Evolutionary conservation across 805 yeast species (phyloP).

Genomic region (Metschnikowia cubensis): DNA sequence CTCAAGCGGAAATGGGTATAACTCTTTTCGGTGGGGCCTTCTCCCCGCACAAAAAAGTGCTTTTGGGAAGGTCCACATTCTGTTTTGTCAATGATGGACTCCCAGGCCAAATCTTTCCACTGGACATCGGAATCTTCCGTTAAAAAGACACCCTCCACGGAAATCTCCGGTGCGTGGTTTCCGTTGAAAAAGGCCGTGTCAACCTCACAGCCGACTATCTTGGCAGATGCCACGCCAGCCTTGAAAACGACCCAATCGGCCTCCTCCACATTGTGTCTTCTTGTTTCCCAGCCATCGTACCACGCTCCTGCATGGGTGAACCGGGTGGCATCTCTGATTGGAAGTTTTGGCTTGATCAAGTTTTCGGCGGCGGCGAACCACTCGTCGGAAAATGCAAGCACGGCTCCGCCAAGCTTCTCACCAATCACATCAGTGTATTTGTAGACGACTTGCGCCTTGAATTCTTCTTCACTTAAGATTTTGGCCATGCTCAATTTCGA

Average conservation of each 20-base stretch:
- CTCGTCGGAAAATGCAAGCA: slow-evolving; percentile 72
- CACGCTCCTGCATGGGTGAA: slow-evolving; percentile 89
- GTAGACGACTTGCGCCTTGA: slow-evolving; percentile 44
- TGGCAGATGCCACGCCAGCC: slow-evolving; percentile 81
- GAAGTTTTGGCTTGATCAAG: slow-evolving; percentile 74
- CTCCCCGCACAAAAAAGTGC: slow-evolving; percentile 70
- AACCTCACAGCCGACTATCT: slow-evolving; percentile 75
- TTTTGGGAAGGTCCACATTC: slow-evolving; percentile 90
- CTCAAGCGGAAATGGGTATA: slow-evolving; percentile 79
- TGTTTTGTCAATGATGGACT: slow-evolving; percentile 55
- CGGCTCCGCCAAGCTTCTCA: slow-evolving; percentile 75
- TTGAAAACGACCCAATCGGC: slow-evolving; percentile 85
- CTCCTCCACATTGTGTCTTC: slow-evolving; percentile 82
- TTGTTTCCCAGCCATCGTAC: slow-evolving; percentile 99
- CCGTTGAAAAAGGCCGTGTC: slow-evolving; percentile 95
- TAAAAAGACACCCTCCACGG: slow-evolving; percentile 66
- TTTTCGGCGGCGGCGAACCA: slow-evolving; percentile 95
- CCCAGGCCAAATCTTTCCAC: slow-evolving; percentile 52
- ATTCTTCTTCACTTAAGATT: slow-evolving; percentile 28
- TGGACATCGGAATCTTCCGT: slow-evolving; percentile 30
- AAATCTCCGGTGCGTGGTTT: slow-evolving; percentile 87
- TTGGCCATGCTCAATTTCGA: slow-evolving; percentile 13
- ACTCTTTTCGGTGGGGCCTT: slow-evolving; percentile 48
- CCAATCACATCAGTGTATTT: slow-evolving; percentile 77
- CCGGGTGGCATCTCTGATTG: slow-evolving; percentile 75